Percentiles rank a stretch among this genome's conserved stretches.
phyloP scores from a whole-genome alignment of 768 basidiomycete species.

The Lactarius indigo region DNA sequence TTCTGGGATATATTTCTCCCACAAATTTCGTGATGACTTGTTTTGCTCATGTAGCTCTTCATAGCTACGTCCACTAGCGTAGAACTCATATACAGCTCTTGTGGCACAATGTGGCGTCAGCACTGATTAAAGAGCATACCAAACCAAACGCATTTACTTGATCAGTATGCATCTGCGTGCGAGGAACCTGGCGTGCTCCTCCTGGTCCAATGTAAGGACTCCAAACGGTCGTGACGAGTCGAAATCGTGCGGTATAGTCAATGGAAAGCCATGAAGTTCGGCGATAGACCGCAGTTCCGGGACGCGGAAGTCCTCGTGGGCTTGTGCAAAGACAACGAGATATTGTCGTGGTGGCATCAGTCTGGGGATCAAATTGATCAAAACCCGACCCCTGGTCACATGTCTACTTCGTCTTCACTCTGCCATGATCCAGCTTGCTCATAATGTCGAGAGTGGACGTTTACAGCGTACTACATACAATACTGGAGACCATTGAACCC shows the following conservation, averaged over 20 bases:
- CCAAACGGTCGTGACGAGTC: conserved; percentile 69
- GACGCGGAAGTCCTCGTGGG: conserved; percentile 76
- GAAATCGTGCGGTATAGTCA: conserved; percentile 43
- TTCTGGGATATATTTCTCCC: conserved; percentile 56
- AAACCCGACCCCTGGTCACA: not conserved
- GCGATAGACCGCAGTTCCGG: conserved; percentile 80
- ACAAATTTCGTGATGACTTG: conserved; percentile 41
- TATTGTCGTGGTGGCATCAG: conserved; percentile 33
- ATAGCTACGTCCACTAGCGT: conserved; percentile 67
- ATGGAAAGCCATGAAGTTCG: conserved; percentile 63
- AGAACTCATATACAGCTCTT: conserved; percentile 78
- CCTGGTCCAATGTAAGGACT: conserved; percentile 61
- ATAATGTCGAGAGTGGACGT: conserved; percentile 7
- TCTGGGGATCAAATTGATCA: too few relatives aligned
- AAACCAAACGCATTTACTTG: conserved; percentile 51
- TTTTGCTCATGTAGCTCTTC: conserved; percentile 62
- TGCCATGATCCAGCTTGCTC: not conserved
- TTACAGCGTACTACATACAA: conserved; percentile 17
- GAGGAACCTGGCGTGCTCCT: conserved; percentile 70
- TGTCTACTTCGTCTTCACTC: not conserved
- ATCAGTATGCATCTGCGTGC: conserved; percentile 78
- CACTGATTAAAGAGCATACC: not conserved
- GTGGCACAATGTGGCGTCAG: not conserved
- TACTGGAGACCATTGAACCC: conserved; percentile 31
- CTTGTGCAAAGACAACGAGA: conserved; percentile 77